A percentile compares a stretch with the other conserved stretches of the same genome.
Conservation (phyloP, 176 grass and related monocot species). For the Oryza australiensis region DNA sequence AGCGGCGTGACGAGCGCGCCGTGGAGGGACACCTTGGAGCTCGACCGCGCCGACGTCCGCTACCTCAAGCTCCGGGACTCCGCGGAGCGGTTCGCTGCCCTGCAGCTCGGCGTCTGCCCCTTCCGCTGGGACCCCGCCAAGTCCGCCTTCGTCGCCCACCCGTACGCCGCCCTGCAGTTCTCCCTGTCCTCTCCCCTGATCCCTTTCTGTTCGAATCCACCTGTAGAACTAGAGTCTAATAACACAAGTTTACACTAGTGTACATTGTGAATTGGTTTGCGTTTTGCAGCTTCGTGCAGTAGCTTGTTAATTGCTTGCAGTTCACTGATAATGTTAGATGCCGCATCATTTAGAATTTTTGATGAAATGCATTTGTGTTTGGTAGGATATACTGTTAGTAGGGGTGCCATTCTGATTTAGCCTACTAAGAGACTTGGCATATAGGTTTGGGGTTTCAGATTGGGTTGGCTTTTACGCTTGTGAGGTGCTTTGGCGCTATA, state of each 20-base stretch:
- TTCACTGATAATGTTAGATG: neutral
- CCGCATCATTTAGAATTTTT: too few species aligned
- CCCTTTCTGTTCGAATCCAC: neutral
- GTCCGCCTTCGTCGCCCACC: conserved; percentile 65
- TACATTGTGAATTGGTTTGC: too few species aligned
- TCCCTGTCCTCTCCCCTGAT: neutral
- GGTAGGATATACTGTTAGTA: neutral
- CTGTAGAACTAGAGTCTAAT: neutral
- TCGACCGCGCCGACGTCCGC: conserved; percentile 78
- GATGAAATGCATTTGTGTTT: neutral
- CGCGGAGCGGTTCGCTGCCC: conserved; percentile 61
- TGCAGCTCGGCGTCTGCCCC: conserved; percentile 93
- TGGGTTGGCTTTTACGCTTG: neutral
- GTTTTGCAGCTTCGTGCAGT: neutral
- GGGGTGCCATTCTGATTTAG: neutral
- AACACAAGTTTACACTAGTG: neutral
- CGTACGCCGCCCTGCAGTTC: conserved; percentile 34
- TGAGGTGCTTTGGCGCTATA: too few species aligned
- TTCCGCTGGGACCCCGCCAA: conserved; percentile 76
- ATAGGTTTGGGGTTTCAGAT: too few species aligned
- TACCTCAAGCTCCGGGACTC: conserved; percentile 87
- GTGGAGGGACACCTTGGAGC: conserved; percentile 80
- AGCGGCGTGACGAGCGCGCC: conserved; percentile 76
- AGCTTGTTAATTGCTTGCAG: neutral
- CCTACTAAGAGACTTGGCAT: neutral